A percentile compares a stretch with the other conserved stretches of the same genome.
phyloP scores from a whole-genome alignment of 2,329 filamentous ascomycete genomes.

The Aquanectria penicillioides region DNA sequence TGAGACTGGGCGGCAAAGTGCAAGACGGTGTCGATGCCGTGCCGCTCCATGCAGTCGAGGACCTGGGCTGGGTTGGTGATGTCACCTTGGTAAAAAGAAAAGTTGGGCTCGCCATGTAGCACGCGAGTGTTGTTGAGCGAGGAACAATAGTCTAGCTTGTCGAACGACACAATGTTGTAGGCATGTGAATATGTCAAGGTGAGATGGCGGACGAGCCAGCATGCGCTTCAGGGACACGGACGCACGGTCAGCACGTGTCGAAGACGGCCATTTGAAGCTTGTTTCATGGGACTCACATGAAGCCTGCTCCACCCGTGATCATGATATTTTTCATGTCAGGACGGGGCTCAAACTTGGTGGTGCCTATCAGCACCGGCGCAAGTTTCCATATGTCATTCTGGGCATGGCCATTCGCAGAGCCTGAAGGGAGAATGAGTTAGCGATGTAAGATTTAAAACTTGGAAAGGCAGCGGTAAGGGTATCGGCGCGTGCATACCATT shows the following conservation, averaged over 20 bases:
- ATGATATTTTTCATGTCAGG: slow-evolving; percentile 81
- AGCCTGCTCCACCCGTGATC: slow-evolving; percentile 85
- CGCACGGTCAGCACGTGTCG: slow-evolving; percentile 32
- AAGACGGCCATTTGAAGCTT: not conserved
- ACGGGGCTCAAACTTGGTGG: slow-evolving; percentile 75
- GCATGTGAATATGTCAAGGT: slow-evolving; percentile 76
- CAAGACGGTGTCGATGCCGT: slow-evolving; percentile 82
- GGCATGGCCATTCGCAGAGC: slow-evolving; percentile 43
- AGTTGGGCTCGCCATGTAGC: slow-evolving; percentile 75
- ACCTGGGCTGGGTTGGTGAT: slow-evolving; percentile 78
- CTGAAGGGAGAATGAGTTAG: slow-evolving; percentile 20
- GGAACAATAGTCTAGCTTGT: slow-evolving; percentile 86
- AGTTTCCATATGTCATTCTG: slow-evolving; percentile 76
- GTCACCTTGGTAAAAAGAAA: slow-evolving; percentile 82
- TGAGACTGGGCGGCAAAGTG: slow-evolving; percentile 90
- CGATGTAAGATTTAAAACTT: too few species aligned
- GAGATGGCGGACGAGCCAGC: slow-evolving; percentile 84
- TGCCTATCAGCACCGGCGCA: slow-evolving; percentile 75
- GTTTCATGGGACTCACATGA: slow-evolving; percentile 71
- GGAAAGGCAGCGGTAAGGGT: slow-evolving; percentile 5
- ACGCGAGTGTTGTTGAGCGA: slow-evolving; percentile 81
- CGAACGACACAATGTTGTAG: slow-evolving; percentile 85
- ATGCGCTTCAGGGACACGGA: slow-evolving; percentile 65
- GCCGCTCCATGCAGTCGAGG: slow-evolving; percentile 73
- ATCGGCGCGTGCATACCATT: slow-evolving; percentile 13